Evolutionary conservation across 2,329 filamentous ascomycete species (phyloP), one percentile per base, ranked within the genome.

Genomic region (Colletotrichum coccodes): DNA sequence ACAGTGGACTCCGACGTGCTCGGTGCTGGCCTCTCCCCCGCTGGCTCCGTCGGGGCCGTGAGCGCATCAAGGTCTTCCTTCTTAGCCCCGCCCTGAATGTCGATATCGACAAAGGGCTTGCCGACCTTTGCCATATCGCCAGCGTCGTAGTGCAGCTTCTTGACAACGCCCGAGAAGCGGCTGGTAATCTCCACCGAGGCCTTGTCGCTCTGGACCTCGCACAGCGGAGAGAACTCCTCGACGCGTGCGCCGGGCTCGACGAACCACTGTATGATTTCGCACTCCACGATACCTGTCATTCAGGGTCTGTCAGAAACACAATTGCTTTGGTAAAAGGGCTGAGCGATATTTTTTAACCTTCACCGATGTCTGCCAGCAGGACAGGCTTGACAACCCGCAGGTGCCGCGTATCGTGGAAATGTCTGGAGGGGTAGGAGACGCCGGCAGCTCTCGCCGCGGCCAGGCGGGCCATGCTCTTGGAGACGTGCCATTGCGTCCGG

Each of bases 211-310:
- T 98, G 96, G 50, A 99, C 97, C 83, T 99, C 96, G 82, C 96
- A 99, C 53, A 99, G 87, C 69, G 95, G 96, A 74, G 97, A 96
- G 87, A 97, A 99, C 84, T 99, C 95, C 83, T 99, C 95, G 75
- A 99, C 95, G 66, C 93, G 91, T 40, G 96, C 96, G 67, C 95
- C 95, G 57, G 97, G 94, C 82, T 98, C 92, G 73, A 99, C 95
- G 79, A 98, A 99, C 96, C 96, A 99, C 84, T 99, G 96, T 76
- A 98, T 98, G 76, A 99, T 94, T 81, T 99, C 96, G 77, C 96
- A 97, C 83, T 99, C 96, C 78, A 96, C 95, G 76, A 98, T 99
- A 63, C 96, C 96, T 96, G 74, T 47, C n/a, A 63, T 53, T 67
- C 42, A 73, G 72, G 11, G 32, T 16, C 44, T 64, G 71, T 71